Evolutionary conservation across 148 eudicot genomes (phyloP).

Genomic region (Pouteria glomerata): DNA sequence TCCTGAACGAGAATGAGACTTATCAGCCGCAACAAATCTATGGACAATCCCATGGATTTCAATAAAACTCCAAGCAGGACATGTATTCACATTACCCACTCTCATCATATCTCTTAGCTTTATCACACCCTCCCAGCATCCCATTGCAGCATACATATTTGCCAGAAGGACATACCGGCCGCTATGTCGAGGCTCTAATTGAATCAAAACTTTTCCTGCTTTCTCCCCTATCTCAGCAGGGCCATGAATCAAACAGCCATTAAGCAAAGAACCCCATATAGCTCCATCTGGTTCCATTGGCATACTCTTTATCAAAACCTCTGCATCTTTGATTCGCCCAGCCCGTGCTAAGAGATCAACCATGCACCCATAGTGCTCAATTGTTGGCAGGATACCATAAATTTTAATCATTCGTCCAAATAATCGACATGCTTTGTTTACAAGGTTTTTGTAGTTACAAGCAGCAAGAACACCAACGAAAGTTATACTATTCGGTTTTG

Average conservation of each 20-base stretch:
- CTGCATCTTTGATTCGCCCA: constrained; percentile 25
- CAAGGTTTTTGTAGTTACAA: constrained; percentile 22
- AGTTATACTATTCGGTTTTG: constrained; percentile 29
- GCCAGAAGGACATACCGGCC: constrained; percentile 28
- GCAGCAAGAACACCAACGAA: constrained; percentile 24
- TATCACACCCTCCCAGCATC: constrained; percentile 26
- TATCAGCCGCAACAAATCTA: constrained; percentile 23
- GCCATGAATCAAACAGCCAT: constrained; percentile 29
- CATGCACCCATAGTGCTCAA: constrained; percentile 38
- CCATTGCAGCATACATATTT: constrained; percentile 30
- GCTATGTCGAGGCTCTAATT: constrained; percentile 30
- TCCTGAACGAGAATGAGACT: constrained; percentile 13
- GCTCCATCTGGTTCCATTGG: constrained; percentile 36
- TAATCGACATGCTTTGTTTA: constrained; percentile 20
- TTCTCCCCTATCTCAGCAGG: constrained; percentile 13
- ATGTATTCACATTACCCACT: constrained; percentile 18
- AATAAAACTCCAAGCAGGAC: constrained; percentile 31
- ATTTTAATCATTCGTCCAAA: constrained; percentile 30
- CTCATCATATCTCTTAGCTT: constrained; percentile 26
- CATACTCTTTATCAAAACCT: constrained; percentile 31
- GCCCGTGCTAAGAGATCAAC: constrained; percentile 29
- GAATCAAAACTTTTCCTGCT: constrained; percentile 20
- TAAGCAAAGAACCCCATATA: constrained; percentile 36
- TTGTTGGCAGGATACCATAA: constrained; percentile 17
- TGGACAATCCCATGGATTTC: constrained; percentile 27